phyloP scores from a whole-genome alignment of 208 protist genomes.

The Wallacemonas sp. region DNA sequence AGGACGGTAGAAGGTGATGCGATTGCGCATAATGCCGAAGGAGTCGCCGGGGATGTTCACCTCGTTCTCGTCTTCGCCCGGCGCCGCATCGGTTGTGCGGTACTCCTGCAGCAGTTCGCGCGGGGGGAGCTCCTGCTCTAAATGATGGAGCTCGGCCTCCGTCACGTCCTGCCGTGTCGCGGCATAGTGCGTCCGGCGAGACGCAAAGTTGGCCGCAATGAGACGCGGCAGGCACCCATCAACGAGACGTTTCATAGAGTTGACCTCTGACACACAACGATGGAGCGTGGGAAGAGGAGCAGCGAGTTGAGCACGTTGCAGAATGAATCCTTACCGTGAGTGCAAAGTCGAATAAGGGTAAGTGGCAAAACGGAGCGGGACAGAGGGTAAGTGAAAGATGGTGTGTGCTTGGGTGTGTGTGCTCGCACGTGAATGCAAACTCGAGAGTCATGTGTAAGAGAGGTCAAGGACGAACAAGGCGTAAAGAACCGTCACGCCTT shows the following conservation, averaged over 20 bases:
- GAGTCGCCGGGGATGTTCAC: slow-evolving; percentile 79
- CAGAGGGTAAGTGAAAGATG: too few relatives aligned
- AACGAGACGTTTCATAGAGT: background rate
- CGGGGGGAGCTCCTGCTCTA: slow-evolving; percentile 75
- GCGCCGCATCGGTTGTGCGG: slow-evolving; percentile 34
- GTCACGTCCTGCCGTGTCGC: slow-evolving; percentile 27
- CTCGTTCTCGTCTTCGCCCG: slow-evolving; percentile 45
- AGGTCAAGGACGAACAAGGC: too few relatives aligned
- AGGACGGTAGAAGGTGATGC: slow-evolving; percentile 79
- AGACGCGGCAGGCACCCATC: background rate
- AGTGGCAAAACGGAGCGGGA: too few relatives aligned
- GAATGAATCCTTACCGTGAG: too few relatives aligned
- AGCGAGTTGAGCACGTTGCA: too few relatives aligned
- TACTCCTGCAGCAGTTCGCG: slow-evolving; percentile 61
- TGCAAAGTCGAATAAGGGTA: too few relatives aligned
- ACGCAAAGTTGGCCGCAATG: background rate
- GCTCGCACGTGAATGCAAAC: too few relatives aligned
- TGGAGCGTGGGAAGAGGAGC: too few relatives aligned
- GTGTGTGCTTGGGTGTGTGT: too few relatives aligned
- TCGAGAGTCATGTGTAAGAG: too few relatives aligned
- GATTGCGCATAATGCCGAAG: slow-evolving; percentile 89
- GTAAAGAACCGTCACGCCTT: too few relatives aligned
- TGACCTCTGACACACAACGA: too few relatives aligned
- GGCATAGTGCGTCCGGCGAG: slow-evolving; percentile 7
- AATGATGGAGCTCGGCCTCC: slow-evolving; percentile 58